These are phyloP conservation scores for Lipomyces orientalis DNA, from an alignment of 805 yeast species.

Conservation along the genomic window DNA sequence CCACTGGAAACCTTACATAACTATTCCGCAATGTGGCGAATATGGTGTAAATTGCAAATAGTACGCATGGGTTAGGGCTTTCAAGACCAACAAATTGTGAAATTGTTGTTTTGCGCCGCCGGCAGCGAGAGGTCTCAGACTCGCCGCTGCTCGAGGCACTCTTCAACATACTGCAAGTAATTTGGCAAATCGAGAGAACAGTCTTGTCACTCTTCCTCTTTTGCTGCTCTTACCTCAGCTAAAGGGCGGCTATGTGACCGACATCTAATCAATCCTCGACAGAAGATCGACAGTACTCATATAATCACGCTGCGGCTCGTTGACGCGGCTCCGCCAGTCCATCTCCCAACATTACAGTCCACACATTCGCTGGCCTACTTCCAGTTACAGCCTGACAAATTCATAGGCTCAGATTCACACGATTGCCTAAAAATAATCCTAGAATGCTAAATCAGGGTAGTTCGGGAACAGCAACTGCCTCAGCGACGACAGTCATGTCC, in stretches of 20 bases:
- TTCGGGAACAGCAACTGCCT: slow-evolving; percentile 3
- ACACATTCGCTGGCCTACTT: not conserved
- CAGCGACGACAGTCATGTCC: slow-evolving; percentile 2
- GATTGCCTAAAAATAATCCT: not conserved
- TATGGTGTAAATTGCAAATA: not conserved
- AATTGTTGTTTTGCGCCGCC: not conserved
- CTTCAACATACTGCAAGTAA: not conserved
- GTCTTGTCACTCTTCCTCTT: not conserved
- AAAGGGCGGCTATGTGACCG: not conserved
- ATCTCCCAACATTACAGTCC: not conserved
- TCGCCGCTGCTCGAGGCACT: not conserved
- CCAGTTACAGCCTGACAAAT: not conserved
- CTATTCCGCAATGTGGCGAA: not conserved
- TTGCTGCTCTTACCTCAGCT: not conserved
- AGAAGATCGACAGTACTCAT: not conserved
- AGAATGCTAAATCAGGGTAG: not conserved
- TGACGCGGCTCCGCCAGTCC: not conserved
- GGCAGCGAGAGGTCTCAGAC: not conserved
- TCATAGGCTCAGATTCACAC: not conserved
- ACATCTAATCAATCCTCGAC: not conserved
- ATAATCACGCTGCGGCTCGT: slow-evolving; percentile 1
- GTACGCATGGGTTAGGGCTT: not conserved
- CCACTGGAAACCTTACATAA: not conserved
- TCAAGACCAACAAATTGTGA: not conserved
- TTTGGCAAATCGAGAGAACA: not conserved